Base-by-base conservation (phyloP, 768 basidiomycete species). In the Amanita exitialis region DNA sequence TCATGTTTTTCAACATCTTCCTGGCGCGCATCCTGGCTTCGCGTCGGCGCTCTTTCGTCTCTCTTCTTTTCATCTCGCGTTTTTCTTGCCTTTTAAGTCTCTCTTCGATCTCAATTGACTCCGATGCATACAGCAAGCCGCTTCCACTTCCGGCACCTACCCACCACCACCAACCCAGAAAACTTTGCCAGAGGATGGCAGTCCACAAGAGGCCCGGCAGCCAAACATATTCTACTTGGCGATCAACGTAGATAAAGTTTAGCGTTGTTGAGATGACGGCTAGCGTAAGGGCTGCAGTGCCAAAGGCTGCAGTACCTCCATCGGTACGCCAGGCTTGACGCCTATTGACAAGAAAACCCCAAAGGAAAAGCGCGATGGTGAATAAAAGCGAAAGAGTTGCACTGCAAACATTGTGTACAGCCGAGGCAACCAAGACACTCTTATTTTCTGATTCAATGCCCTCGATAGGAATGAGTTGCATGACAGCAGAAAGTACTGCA, bases 161-260 rank as follows among this genome's bases (percentile, higher is more conserved):
- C 92, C 92, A 97, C 93, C 93, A 97, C 93, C 93, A 97, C 90
- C 91, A 97, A 0, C 90, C 92, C 18, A 96, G 67, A 66, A 94
- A 95, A 65, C 82, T 90, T 73, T 99, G 96, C 96, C 96, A 99
- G 16, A 98, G 77, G 9, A 97, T 80, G 46, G 96, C 82, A 6
- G 87, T 83, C 82, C 91, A 94, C 66, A 91, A 80, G 47, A 97
- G 73, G 20, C 83, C 80, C 0, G 91, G 89, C 52, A 97, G 75
- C 96, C 96, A 98, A n/a, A 80, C 71, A 55, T 89, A 88, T 58
- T 90, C 82, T 55, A 95, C 86, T 59, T 87, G 82, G 48, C 71
- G 71, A 8, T 84, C 83, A 35, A 99, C 86, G 59, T 92, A 90
- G 7, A 94, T 64, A 58, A 97, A 88, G 54, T 94, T 91, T 65